Evolutionary conservation across 106 monocot species (phyloP).

Genomic region (Dendrobium officinale): DNA sequence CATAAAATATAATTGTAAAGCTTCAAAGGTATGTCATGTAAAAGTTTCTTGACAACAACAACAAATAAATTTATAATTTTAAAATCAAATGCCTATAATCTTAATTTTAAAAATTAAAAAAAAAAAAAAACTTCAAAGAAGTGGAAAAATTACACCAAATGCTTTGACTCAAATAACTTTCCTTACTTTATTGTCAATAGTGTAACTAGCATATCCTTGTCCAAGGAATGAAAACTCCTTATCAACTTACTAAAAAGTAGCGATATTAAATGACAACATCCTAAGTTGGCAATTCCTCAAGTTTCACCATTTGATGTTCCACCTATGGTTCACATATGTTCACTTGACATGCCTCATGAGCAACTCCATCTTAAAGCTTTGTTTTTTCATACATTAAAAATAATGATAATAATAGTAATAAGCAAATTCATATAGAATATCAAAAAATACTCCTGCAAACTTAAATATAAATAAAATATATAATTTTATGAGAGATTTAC

Average conservation of each 20-base stretch:
- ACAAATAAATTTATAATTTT: background rate
- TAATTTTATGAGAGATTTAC: too few relatives aligned
- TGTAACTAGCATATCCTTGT: background rate
- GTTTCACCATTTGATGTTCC: background rate
- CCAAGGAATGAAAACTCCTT: background rate
- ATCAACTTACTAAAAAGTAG: background rate
- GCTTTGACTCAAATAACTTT: background rate
- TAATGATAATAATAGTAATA: background rate
- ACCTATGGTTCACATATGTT: background rate
- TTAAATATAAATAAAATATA: too few relatives aligned
- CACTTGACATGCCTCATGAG: background rate
- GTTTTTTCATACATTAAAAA: background rate
- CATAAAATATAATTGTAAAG: background rate
- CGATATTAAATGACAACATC: background rate
- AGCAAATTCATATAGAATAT: background rate
- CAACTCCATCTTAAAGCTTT: background rate
- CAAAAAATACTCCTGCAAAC: too few relatives aligned
- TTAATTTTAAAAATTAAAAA: too few relatives aligned
- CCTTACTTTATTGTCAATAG: background rate
- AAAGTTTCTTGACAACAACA: background rate
- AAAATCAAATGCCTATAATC: background rate
- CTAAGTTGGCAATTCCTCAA: background rate
- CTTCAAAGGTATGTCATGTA: background rate
- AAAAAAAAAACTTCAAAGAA: background rate
- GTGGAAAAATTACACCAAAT: background rate